Conservation (phyloP, 495 filamentous ascomycete genomes). For the Friedmanniomyces simplex region DNA sequence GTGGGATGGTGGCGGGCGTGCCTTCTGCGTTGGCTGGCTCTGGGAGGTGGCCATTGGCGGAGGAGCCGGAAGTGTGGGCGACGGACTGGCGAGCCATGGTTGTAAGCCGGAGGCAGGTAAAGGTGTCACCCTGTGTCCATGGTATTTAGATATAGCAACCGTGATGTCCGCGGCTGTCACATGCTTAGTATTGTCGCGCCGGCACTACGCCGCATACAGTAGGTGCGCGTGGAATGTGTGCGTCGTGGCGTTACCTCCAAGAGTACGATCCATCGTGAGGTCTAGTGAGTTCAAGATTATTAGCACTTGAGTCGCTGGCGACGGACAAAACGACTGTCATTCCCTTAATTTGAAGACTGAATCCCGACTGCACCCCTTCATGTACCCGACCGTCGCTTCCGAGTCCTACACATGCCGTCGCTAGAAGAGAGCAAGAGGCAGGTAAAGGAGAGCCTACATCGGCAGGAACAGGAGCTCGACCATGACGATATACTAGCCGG, state of each 20-base stretch:
- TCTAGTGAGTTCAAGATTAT: too few species aligned
- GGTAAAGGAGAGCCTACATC: constrained; percentile 10
- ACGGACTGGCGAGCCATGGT: neutral
- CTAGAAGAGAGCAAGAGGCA: constrained; percentile 12
- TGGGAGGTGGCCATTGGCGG: constrained; percentile 6
- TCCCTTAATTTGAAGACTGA: too few species aligned
- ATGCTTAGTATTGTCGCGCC: neutral
- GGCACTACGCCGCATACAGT: neutral
- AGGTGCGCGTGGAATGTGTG: neutral
- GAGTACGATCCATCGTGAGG: too few species aligned
- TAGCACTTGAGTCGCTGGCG: too few species aligned
- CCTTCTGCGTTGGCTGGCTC: constrained; percentile 14
- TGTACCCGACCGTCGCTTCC: neutral
- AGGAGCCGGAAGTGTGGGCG: neutral
- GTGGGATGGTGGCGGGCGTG: constrained; percentile 2
- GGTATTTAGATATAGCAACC: neutral
- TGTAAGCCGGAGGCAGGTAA: neutral
- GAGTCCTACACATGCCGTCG: constrained; percentile 9
- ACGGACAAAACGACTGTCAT: too few species aligned
- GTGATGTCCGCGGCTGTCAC: neutral
- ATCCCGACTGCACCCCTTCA: neutral
- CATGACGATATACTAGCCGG: constrained; percentile 18
- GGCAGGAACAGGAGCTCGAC: constrained; percentile 1
- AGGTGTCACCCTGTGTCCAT: neutral
- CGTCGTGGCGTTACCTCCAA: neutral